These are phyloP conservation scores for Mitragyna speciosa DNA, from an alignment of 257 asterid genomes.

Conservation along the genomic window DNA sequence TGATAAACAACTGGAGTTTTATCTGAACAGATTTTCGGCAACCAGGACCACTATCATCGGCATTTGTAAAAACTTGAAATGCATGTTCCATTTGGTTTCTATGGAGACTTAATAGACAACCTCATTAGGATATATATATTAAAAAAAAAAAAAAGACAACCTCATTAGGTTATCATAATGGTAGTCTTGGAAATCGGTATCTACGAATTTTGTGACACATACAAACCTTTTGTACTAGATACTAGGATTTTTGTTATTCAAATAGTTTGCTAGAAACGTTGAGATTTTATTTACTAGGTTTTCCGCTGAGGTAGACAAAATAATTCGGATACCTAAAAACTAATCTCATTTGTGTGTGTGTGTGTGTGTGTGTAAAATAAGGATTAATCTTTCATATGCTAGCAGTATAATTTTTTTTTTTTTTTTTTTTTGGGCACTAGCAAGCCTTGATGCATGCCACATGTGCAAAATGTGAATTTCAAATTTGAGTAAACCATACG, in stretches of 20 bases:
- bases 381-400: no score
- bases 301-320: neutral
- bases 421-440: no score
- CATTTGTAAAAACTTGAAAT: constrained; percentile 1
- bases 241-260: neutral
- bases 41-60: constrained; percentile 15
- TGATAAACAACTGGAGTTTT: constrained; percentile 19
- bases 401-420: no score
- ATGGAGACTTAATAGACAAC: neutral
- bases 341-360: no score
- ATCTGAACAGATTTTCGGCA: neutral
- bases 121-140: neutral
- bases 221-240: neutral
- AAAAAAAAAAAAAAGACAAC: no score
- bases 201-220: neutral
- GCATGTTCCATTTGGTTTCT: constrained; percentile 10
- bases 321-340: no score
- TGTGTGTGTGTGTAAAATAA: no score
- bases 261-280: neutral
- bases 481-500: no score
- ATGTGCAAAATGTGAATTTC: no score
- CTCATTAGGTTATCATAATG: neutral
- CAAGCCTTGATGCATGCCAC: no score
- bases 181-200: neutral
- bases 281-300: no score